These are phyloP conservation scores for Ganoderma resinaceum DNA, from an alignment of 1,284 basidiomycete species.

Conservation along the genomic window DNA sequence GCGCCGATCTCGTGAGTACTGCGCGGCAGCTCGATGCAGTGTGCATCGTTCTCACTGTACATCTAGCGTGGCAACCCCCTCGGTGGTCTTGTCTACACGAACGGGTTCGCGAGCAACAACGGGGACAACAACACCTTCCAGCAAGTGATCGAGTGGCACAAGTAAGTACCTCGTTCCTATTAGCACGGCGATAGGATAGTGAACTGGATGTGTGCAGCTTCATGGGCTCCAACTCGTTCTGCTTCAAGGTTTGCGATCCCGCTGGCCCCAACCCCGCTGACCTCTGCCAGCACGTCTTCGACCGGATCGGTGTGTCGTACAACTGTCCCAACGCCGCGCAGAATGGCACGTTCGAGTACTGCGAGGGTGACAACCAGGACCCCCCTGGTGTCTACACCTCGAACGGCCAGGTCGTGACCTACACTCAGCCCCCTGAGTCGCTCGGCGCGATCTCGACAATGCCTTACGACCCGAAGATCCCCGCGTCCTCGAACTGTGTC, in stretches of 20 bases:
- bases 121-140: constrained; percentile 43
- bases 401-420: constrained; percentile 53
- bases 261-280: constrained; percentile 45
- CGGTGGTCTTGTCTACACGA: constrained; percentile 58
- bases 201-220: constrained; percentile 42
- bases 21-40: neutral
- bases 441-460: constrained; percentile 61
- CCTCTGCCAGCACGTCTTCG: constrained; percentile 55
- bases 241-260: constrained; percentile 62
- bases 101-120: constrained; percentile 46
- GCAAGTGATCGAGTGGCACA: constrained; percentile 55
- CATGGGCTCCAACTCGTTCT: constrained; percentile 55
- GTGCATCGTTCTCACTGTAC: neutral
- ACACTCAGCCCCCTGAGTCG: constrained; percentile 66
- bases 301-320: constrained; percentile 57
- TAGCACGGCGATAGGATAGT: neutral
- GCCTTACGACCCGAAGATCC: constrained; percentile 67
- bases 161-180: constrained; percentile 40
- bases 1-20: constrained; percentile 42
- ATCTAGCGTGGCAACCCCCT: constrained; percentile 57
- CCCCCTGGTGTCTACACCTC: constrained; percentile 60
- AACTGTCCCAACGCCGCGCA: constrained; percentile 53
- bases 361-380: constrained; percentile 68
- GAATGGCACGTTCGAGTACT: constrained; percentile 50
- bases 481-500: constrained; percentile 69